phyloP scores from a whole-genome alignment of 1,139 yeast species.

The Barnettozyma hawaiiensis region DNA sequence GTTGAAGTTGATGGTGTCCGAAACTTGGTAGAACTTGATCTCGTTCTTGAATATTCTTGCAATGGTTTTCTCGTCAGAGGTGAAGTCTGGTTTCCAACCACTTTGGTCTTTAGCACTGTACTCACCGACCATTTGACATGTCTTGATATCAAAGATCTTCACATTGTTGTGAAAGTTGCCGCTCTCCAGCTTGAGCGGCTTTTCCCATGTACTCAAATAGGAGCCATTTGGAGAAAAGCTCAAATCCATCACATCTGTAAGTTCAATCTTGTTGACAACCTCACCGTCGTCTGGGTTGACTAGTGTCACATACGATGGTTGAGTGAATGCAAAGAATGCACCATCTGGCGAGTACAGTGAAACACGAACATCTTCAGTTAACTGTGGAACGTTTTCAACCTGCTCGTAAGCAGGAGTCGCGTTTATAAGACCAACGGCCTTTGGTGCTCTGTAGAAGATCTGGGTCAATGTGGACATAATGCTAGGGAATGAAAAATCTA shows the following conservation, averaged over 20 bases:
- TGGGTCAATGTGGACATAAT: slow-evolving; percentile 25
- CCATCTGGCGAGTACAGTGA: slow-evolving; percentile 44
- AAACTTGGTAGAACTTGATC: slow-evolving; percentile 62
- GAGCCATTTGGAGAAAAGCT: slow-evolving; percentile 88
- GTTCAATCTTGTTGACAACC: slow-evolving; percentile 20
- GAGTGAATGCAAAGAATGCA: slow-evolving; percentile 41
- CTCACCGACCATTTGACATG: slow-evolving; percentile 48
- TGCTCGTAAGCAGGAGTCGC: slow-evolving; percentile 40
- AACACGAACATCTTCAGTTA: slow-evolving; percentile 29
- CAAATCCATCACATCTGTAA: slow-evolving; percentile 53
- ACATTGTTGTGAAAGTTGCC: slow-evolving; percentile 72
- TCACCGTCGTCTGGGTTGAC: slow-evolving; percentile 26
- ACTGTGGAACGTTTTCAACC: slow-evolving; percentile 24
- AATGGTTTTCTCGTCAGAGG: slow-evolving; percentile 67
- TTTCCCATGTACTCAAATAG: slow-evolving; percentile 84
- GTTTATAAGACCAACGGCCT: slow-evolving; percentile 51
- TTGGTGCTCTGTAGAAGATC: slow-evolving; percentile 36
- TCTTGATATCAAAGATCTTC: slow-evolving; percentile 57
- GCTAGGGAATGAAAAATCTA: background rate
- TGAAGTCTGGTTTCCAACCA: slow-evolving; percentile 90
- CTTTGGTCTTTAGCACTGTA: slow-evolving; percentile 80
- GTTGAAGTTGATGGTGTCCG: slow-evolving; percentile 39
- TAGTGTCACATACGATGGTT: slow-evolving; percentile 28
- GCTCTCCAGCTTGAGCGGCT: slow-evolving; percentile 61
- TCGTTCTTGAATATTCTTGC: slow-evolving; percentile 61